Evolutionary conservation across 768 basidiomycete genomes (phyloP).

Genomic region (Mycena rosella): DNA sequence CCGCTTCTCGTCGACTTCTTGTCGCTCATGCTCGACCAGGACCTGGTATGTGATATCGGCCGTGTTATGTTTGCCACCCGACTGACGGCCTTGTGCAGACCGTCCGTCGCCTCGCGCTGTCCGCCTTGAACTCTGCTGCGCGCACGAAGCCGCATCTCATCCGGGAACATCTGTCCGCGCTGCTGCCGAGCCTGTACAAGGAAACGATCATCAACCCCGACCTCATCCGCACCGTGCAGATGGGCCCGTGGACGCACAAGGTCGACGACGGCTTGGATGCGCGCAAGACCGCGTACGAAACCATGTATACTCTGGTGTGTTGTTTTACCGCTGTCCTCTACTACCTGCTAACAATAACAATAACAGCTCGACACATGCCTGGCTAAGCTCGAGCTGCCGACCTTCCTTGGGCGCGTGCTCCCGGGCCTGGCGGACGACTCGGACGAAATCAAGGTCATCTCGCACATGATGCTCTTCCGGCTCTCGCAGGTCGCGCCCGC

Average conservation of each 20-base stretch:
- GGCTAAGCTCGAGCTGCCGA: conserved; percentile 86
- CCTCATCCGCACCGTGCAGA: conserved; percentile 91
- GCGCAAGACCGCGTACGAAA: conserved; percentile 97
- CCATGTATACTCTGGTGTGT: conserved; percentile 92
- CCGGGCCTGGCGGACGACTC: conserved; percentile 89
- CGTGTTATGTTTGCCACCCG: background rate
- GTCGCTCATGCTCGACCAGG: conserved; percentile 88
- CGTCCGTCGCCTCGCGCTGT: conserved; percentile 91
- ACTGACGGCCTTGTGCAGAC: conserved; percentile 63
- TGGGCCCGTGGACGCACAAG: conserved; percentile 98
- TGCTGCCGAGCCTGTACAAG: conserved; percentile 87
- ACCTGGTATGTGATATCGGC: conserved; percentile 70
- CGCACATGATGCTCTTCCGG: conserved; percentile 95
- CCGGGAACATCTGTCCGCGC: conserved; percentile 79
- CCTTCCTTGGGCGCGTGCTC: conserved; percentile 86
- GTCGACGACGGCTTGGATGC: conserved; percentile 97
- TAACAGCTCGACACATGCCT: conserved; percentile 91
- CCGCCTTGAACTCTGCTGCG: conserved; percentile 93
- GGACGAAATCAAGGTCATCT: conserved; percentile 97
- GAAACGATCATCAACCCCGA: conserved; percentile 86
- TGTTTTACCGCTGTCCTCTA: background rate
- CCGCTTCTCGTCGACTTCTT: conserved; percentile 93
- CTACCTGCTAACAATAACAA: background rate
- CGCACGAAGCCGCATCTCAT: conserved; percentile 95
- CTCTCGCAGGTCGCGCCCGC: conserved; percentile 89